phyloP scores from a whole-genome alignment of 1,139 yeast species.

The Yamadazyma atlantica region DNA sequence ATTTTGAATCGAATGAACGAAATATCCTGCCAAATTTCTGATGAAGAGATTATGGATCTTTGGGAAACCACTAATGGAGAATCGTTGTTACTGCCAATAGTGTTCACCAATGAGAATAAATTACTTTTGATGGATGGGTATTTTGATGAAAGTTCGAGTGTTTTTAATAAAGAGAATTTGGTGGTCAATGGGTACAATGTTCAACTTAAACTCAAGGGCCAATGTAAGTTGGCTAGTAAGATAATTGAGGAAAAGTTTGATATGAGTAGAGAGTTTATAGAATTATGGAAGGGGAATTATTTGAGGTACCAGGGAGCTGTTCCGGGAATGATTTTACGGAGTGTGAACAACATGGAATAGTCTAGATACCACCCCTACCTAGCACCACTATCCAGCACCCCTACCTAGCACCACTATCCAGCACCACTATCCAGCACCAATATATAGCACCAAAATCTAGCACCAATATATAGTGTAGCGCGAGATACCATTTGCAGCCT shows the following conservation, averaged over 20 bases:
- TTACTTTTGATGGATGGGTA: slow-evolving; percentile 20
- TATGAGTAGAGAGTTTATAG: slow-evolving; percentile 8
- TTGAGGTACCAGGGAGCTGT: slow-evolving; percentile 1
- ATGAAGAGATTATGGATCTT: slow-evolving; percentile 12
- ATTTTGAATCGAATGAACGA: slow-evolving; percentile 14
- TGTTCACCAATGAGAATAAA: slow-evolving; percentile 14
- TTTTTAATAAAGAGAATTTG: slow-evolving; percentile 9
- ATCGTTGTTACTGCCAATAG: slow-evolving; percentile 23
- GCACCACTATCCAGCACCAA: background rate
- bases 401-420: background rate
- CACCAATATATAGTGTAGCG: too few species aligned
- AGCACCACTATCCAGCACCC: background rate
- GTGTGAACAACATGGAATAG: background rate
- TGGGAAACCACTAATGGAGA: slow-evolving; percentile 21
- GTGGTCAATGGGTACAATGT: slow-evolving; percentile 2
- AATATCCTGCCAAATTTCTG: slow-evolving; percentile 12
- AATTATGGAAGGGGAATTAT: slow-evolving; percentile 6
- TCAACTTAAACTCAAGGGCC: slow-evolving; percentile 9
- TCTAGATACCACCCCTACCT: background rate
- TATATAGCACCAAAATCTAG: background rate
- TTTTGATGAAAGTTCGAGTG: slow-evolving; percentile 18
- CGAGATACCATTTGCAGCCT: too few species aligned
- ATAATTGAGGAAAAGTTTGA: slow-evolving; percentile 4
- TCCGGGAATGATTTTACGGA: background rate
- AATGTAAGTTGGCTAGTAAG: slow-evolving; percentile 9